Evolutionary conservation across 805 yeast genomes (phyloP).

Genomic region (Metschnikowia proteae): DNA sequence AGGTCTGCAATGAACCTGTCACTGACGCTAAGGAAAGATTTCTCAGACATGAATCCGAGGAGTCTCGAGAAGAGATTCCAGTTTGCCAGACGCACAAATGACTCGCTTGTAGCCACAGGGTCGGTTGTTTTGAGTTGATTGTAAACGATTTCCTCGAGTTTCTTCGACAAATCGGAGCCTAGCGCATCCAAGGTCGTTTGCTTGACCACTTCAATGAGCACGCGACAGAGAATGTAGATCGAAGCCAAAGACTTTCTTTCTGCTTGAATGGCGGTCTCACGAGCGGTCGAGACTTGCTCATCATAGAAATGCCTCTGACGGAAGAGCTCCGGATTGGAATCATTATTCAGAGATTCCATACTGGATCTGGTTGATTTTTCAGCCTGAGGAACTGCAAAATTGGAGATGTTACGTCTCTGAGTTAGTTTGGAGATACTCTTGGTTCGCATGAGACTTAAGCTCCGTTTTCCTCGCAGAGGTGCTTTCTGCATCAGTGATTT

Average conservation of each 20-base stretch:
- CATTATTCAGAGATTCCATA: constrained; percentile 1
- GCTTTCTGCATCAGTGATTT: constrained; percentile 5
- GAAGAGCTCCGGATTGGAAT: constrained; percentile 11
- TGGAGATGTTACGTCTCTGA: constrained; percentile 51
- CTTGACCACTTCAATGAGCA: constrained; percentile 84
- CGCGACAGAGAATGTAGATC: constrained; percentile 86
- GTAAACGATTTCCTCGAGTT: constrained; percentile 89
- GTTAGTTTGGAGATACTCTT: constrained; percentile 36
- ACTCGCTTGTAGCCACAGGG: constrained; percentile 59
- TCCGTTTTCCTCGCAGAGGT: constrained; percentile 30
- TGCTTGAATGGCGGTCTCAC: constrained; percentile 72
- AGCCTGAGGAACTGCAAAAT: constrained; percentile 22
- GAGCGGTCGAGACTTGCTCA: constrained; percentile 38
- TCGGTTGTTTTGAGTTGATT: constrained; percentile 86
- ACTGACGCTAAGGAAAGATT: constrained; percentile 80
- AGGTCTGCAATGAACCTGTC: constrained; percentile 91
- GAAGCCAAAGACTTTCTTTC: constrained; percentile 84
- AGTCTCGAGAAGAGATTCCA: constrained; percentile 91
- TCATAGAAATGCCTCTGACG: constrained; percentile 28
- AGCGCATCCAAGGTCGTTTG: constrained; percentile 73
- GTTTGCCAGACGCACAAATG: constrained; percentile 79
- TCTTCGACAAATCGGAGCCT: constrained; percentile 76
- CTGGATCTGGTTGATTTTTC: constrained; percentile 2
- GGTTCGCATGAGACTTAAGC: constrained; percentile 38
- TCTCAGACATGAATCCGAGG: constrained; percentile 85